Conservation (phyloP, 1,284 basidiomycete species). For the Microbotryum scabiosae region DNA sequence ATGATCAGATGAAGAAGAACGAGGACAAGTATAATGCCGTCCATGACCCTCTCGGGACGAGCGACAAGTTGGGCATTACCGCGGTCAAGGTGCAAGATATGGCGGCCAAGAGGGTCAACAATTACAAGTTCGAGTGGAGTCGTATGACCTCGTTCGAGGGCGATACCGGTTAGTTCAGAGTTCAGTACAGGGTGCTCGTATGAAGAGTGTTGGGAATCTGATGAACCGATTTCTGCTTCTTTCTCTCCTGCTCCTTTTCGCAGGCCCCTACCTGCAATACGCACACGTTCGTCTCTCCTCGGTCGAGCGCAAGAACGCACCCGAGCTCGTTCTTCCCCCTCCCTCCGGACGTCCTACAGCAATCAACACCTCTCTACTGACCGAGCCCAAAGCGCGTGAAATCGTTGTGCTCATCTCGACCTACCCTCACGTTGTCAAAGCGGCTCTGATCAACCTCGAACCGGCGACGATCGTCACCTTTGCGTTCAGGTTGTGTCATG, state of each 20-base stretch:
- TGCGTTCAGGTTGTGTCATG: conserved; percentile 51
- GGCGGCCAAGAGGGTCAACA: conserved; percentile 89
- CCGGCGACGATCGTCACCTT: conserved; percentile 71
- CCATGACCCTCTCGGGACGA: conserved; percentile 73
- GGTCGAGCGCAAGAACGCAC: conserved; percentile 80
- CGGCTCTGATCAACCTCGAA: conserved; percentile 75
- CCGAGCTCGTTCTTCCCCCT: conserved; percentile 67
- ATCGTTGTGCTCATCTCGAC: conserved; percentile 75
- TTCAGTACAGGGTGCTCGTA: not conserved
- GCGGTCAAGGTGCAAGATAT: conserved; percentile 99
- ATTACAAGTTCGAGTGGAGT: conserved; percentile 91
- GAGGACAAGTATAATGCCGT: conserved; percentile 85
- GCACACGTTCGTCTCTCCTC: conserved; percentile 91
- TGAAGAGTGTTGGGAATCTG: too few species aligned
- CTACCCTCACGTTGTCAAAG: conserved; percentile 85
- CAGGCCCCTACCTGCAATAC: conserved; percentile 77
- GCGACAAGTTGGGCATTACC: conserved; percentile 82
- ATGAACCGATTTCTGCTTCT: not conserved
- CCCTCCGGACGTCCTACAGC: conserved; percentile 52
- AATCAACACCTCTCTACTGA: conserved; percentile 63
- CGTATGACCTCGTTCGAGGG: conserved; percentile 95
- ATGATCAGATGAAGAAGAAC: conserved; percentile 92
- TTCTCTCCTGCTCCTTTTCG: not conserved
- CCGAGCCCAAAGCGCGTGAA: conserved; percentile 69
- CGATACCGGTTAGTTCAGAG: conserved; percentile 62